A percentile compares a stretch with the other conserved stretches of the same genome.
Evolutionary conservation across 441 rosid genomes (phyloP).

Genomic region (Gossypium lobatum): DNA sequence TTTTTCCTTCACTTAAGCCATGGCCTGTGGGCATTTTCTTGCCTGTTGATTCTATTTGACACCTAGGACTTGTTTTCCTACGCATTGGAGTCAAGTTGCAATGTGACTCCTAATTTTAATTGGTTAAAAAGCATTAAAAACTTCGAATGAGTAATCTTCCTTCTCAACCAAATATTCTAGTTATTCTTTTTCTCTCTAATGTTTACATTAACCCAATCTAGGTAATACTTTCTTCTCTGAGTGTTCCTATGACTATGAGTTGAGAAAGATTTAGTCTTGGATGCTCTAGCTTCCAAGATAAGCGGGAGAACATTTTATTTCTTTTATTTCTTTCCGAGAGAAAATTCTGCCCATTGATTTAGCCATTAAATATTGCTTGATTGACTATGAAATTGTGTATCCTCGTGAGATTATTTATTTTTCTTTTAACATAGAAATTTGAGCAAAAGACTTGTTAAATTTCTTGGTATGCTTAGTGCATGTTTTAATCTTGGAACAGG

Average conservation of each 20-base stretch:
- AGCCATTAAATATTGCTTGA: background rate
- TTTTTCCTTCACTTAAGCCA: background rate
- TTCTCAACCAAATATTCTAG: background rate
- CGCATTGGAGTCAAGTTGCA: background rate
- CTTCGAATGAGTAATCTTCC: background rate
- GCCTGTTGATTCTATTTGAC: background rate
- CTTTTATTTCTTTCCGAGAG: background rate
- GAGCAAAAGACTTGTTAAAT: background rate
- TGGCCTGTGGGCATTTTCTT: background rate
- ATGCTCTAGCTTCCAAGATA: conserved; percentile 6
- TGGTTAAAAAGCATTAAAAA: background rate
- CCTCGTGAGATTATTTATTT: background rate
- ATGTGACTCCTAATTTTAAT: background rate
- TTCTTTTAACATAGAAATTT: background rate
- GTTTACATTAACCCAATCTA: background rate
- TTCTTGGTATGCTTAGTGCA: conserved; percentile 12
- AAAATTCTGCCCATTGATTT: background rate
- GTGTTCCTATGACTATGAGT: background rate
- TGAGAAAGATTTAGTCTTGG: background rate
- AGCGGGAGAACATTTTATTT: background rate
- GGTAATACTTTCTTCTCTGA: background rate
- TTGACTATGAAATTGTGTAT: background rate
- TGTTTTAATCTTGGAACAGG: conserved; percentile 37
- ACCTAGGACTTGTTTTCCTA: background rate
- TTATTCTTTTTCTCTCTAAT: background rate